Percentiles rank a stretch among this genome's conserved stretches.
phyloP scores from a whole-genome alignment of 1,139 yeast genomes.

The Arxiozyma slooffiae region DNA sequence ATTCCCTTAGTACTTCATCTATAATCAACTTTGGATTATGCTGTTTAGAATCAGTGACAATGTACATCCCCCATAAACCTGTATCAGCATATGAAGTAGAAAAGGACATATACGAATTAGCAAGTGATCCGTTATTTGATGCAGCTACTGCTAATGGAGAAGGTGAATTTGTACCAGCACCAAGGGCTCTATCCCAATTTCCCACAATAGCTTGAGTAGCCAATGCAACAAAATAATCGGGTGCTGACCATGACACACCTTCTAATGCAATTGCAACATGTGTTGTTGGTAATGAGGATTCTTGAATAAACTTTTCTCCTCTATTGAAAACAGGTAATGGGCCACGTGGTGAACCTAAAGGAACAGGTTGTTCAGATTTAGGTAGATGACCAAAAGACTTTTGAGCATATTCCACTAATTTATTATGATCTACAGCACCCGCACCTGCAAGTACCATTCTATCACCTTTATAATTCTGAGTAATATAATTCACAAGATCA shows the following conservation, averaged over 20 bases:
- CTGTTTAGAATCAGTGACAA: constrained; percentile 67
- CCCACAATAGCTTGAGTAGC: constrained; percentile 96
- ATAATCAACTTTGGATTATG: constrained; percentile 57
- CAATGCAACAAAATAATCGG: constrained; percentile 89
- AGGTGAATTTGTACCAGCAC: constrained; percentile 61
- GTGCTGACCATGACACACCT: constrained; percentile 95
- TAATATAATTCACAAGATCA: constrained; percentile 71
- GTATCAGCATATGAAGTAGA: constrained; percentile 96
- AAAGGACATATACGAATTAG: constrained; percentile 92
- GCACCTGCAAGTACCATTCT: constrained; percentile 96
- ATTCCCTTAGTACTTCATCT: constrained; percentile 71
- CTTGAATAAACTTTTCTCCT: constrained; percentile 78
- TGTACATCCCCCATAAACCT: constrained; percentile 93
- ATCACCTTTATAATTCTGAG: constrained; percentile 86
- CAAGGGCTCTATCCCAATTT: constrained; percentile 92
- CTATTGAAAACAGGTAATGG: constrained; percentile 76
- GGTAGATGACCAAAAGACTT: constrained; percentile 69
- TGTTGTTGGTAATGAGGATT: constrained; percentile 74
- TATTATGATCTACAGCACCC: constrained; percentile 84
- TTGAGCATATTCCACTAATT: constrained; percentile 66
- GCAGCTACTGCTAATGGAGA: constrained; percentile 72
- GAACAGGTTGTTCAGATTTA: constrained; percentile 43
- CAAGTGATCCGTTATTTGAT: constrained; percentile 48
- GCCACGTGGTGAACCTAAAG: constrained; percentile 67
- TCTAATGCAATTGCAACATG: constrained; percentile 93